A percentile compares a stretch with the other conserved stretches of the same genome.
phyloP scores from a whole-genome alignment of 2,329 filamentous ascomycete species.

The Aspergillus sp. region DNA sequence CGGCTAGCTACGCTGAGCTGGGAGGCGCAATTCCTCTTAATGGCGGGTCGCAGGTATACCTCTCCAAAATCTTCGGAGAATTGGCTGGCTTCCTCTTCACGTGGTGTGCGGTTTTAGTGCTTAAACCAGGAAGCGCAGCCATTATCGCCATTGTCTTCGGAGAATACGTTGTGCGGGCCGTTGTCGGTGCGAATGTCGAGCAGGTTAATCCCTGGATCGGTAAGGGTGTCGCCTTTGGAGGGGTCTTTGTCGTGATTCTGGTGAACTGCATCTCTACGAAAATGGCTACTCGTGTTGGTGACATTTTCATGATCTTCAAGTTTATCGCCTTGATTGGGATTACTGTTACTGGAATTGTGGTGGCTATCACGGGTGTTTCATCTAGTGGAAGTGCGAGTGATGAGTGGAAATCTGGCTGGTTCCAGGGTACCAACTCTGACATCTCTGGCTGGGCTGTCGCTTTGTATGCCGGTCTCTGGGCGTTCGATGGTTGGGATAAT shows the following conservation, averaged over 20 bases:
- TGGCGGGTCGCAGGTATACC: conserved; percentile 86
- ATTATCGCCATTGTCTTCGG: conserved; percentile 98
- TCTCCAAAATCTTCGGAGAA: conserved; percentile 95
- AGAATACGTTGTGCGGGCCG: conserved; percentile 86
- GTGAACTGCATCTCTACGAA: conserved; percentile 89
- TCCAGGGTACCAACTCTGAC: conserved; percentile 73
- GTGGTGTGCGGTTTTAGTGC: conserved; percentile 87
- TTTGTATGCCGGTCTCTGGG: conserved; percentile 92
- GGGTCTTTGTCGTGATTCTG: conserved; percentile 68
- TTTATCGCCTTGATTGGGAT: conserved; percentile 84
- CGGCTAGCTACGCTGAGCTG: conserved; percentile 88
- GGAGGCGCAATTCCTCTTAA: conserved; percentile 94
- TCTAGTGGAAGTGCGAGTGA: conserved; percentile 65
- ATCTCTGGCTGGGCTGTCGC: conserved; percentile 87
- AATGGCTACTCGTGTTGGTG: conserved; percentile 77
- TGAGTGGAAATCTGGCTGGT: conserved; percentile 91
- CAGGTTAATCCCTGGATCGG: conserved; percentile 79
- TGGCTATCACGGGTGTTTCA: conserved; percentile 77
- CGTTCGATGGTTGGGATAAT: conserved; percentile 98
- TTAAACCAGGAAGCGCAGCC: conserved; percentile 87
- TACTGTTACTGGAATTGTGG: conserved; percentile 79
- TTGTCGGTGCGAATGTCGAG: conserved; percentile 78
- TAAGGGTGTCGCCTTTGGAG: conserved; percentile 76
- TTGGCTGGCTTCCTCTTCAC: conserved; percentile 89
- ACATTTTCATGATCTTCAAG: conserved; percentile 95